Percentiles rank a stretch among this genome's conserved stretches.
Conservation (phyloP, 176 grass and related monocot species). For the Avena eriantha region DNA sequence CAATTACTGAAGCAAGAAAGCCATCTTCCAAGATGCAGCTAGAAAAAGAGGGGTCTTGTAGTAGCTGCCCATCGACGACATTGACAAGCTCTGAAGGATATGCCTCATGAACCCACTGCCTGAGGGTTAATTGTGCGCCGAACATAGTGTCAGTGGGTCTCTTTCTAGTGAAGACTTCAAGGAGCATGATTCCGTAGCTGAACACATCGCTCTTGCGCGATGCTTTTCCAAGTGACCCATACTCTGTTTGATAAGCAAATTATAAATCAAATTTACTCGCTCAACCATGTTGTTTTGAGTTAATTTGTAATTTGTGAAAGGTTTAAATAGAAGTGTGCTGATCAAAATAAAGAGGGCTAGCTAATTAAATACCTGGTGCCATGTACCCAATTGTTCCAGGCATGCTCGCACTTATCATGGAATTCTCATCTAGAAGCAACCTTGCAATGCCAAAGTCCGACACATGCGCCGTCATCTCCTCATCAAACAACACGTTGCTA, state of each 20-base stretch:
- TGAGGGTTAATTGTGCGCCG: background rate
- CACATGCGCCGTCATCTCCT: background rate
- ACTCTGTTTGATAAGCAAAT: too few species aligned
- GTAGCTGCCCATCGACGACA: background rate
- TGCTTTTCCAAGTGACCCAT: background rate
- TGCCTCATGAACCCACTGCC: background rate
- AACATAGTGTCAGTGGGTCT: background rate
- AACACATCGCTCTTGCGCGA: background rate
- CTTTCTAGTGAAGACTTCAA: background rate
- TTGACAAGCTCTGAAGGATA: background rate
- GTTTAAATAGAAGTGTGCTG: background rate
- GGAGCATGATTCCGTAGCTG: background rate
- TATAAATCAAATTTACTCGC: background rate
- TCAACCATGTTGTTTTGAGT: background rate
- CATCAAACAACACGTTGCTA: background rate
- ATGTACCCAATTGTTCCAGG: background rate
- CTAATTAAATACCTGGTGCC: background rate
- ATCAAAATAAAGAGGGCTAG: background rate
- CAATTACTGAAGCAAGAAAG: background rate
- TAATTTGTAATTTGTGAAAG: background rate
- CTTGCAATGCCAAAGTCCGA: background rate
- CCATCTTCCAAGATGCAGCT: background rate
- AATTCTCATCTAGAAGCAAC: background rate
- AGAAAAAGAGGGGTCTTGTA: background rate
- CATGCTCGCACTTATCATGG: background rate